Base-by-base conservation (phyloP, 2,329 filamentous ascomycete genomes). In the Trichoderma simmonsii region DNA sequence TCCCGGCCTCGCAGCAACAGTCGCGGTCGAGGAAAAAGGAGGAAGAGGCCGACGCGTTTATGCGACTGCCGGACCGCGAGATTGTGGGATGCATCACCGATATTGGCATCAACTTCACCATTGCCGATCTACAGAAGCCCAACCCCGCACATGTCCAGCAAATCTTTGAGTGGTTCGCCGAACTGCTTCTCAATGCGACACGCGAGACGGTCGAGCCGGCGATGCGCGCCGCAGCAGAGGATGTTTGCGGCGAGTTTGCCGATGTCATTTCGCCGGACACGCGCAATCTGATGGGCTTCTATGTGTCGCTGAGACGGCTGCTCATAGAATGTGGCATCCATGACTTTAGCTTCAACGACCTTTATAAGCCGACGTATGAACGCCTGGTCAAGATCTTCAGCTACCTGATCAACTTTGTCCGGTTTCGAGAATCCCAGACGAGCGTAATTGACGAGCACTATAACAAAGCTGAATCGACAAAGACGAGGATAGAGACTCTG, bases 331-430 rank as follows among this genome's bases (percentile, higher is more conserved):
- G 96, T 80, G 94, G 94, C 61, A 93, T 99, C 76, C 91, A 91
- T 73, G 96, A 99, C 82, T 97, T 99, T 78, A 94, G 92, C 43
- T 97, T 98, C 82, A 91, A 91, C 73, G 96, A 99, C 81, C 85
- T 99, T 6, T 95, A 97, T 80, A 92, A 92, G 80, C 96, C 96
- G 18, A 97, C 94, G 1, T 93, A 97, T 79, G 92, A 93, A 72
- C 92, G 96, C 59, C 88, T 98, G 15, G 92, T 95, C 78, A 97
- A 96, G 84, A 97, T 98, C 78, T 96, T 99, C 81, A 97, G 93
- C 75, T 98, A 98, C 82, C 89, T 98, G 75, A 99, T 99, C 85
- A 99, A 99, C 83, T 99, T 99, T 82, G 95, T 98, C 76, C 91
- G 96, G 68, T 99, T 98, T 83, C 92, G 96, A 77, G 95, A 98